Conservation (phyloP, 2,329 filamentous ascomycete species). For the Tolypocladium inflatum region DNA sequence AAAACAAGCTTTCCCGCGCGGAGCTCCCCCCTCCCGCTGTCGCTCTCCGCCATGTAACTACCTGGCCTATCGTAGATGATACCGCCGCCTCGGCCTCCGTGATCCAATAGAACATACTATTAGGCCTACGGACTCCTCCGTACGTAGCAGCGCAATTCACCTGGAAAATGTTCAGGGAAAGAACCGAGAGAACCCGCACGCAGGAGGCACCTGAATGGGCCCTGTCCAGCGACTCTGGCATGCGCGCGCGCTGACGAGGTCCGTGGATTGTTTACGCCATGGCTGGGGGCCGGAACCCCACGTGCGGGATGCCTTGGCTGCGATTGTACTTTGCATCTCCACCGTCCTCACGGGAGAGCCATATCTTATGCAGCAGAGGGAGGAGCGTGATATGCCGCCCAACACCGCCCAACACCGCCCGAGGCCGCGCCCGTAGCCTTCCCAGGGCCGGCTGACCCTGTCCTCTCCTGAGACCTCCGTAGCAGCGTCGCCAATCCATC, state of each 20-base stretch:
- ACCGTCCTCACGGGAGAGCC: background rate
- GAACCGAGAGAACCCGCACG: background rate
- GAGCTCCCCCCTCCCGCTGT: background rate
- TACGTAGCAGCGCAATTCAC: background rate
- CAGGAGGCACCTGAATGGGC: too few relatives aligned
- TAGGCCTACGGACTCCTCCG: too few relatives aligned
- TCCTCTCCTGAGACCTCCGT: background rate
- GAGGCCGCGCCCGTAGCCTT: background rate
- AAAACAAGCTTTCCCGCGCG: background rate
- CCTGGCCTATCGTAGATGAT: background rate
- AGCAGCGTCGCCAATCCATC: background rate
- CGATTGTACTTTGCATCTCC: background rate
- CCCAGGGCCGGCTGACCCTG: background rate
- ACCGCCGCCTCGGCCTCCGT: background rate
- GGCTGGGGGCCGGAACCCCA: slow-evolving; percentile 3
- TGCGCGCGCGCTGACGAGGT: background rate
- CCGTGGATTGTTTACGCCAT: background rate
- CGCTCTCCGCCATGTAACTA: background rate
- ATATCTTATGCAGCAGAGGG: background rate
- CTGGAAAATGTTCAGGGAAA: background rate
- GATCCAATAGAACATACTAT: background rate
- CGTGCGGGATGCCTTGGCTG: slow-evolving; percentile 11
- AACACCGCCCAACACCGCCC: background rate
- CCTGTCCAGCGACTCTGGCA: background rate
- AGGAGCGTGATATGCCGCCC: background rate